These are phyloP conservation scores for Candida rishiriensis DNA, from an alignment of 805 yeast species.

Conservation along the genomic window DNA sequence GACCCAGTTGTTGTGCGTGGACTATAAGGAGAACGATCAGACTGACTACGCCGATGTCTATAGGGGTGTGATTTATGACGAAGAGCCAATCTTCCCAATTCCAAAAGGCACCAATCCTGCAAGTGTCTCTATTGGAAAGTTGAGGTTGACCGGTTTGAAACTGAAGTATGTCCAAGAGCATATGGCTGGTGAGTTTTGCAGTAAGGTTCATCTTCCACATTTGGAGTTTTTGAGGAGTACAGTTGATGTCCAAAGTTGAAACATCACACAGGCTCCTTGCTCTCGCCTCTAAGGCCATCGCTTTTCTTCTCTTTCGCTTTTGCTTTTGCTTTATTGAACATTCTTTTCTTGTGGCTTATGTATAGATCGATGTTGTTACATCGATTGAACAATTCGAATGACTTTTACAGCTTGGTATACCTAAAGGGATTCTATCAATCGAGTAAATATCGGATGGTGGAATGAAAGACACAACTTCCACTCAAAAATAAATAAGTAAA, in stretches of 20 bases:
- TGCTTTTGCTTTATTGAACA: not conserved
- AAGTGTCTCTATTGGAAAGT: conserved; percentile 12
- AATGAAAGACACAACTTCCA: not conserved
- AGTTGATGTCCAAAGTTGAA: not conserved
- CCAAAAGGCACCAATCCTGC: conserved; percentile 9
- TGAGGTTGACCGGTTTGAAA: conserved; percentile 21
- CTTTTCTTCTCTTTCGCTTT: not conserved
- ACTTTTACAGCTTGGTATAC: too few relatives aligned
- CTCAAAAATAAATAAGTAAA: not conserved
- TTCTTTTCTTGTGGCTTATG: too few relatives aligned
- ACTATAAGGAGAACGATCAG: conserved; percentile 8
- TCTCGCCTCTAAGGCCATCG: not conserved
- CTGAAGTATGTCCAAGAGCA: conserved; percentile 26
- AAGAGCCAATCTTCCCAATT: not conserved
- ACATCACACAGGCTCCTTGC: too few relatives aligned
- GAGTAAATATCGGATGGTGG: too few relatives aligned
- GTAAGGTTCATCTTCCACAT: conserved; percentile 32
- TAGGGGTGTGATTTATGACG: not conserved
- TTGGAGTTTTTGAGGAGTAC: conserved; percentile 28
- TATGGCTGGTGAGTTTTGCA: conserved; percentile 27
- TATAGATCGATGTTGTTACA: not conserved
- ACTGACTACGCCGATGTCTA: not conserved
- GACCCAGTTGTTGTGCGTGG: conserved; percentile 32
- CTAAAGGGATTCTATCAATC: too few relatives aligned
- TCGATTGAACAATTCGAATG: too few relatives aligned